Percentiles rank a stretch among this genome's conserved stretches.
phyloP scores from a whole-genome alignment of 768 basidiomycete species.

The Cytidiella melzeri region DNA sequence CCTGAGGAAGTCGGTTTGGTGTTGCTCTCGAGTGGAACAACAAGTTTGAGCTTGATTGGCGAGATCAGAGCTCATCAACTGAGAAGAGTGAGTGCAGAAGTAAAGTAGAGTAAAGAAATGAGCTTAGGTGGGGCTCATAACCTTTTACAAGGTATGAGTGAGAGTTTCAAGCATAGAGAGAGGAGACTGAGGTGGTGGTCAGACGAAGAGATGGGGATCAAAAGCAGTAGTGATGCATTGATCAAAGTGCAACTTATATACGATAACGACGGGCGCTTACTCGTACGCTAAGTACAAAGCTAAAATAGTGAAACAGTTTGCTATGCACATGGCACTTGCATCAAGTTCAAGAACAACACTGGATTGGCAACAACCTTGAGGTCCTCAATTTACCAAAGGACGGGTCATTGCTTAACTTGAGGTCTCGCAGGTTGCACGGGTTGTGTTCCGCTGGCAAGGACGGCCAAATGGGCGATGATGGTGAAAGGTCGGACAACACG shows the following conservation, averaged over 20 bases:
- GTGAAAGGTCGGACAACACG: too few relatives aligned
- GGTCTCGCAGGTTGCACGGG: too few relatives aligned
- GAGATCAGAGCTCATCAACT: not conserved
- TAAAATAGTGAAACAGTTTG: too few relatives aligned
- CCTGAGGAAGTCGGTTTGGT: not conserved
- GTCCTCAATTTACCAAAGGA: too few relatives aligned
- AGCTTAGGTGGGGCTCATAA: not conserved
- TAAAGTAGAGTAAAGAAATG: not conserved
- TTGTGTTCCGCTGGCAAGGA: too few relatives aligned
- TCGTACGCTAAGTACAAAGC: too few relatives aligned
- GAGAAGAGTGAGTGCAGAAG: not conserved
- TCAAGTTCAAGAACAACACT: too few relatives aligned
- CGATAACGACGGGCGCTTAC: too few relatives aligned
- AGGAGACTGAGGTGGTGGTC: not conserved
- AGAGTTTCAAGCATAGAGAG: not conserved
- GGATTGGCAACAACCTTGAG: too few relatives aligned
- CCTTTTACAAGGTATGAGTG: not conserved
- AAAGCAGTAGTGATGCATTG: not conserved
- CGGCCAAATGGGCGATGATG: too few relatives aligned
- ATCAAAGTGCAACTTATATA: not conserved
- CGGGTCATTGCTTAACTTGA: too few relatives aligned
- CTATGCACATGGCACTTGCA: too few relatives aligned
- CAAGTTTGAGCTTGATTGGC: not conserved
- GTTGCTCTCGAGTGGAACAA: not conserved
- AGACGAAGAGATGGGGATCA: not conserved